phyloP scores from a whole-genome alignment of 306 rosid genomes.

The Cicer cuneatum region DNA sequence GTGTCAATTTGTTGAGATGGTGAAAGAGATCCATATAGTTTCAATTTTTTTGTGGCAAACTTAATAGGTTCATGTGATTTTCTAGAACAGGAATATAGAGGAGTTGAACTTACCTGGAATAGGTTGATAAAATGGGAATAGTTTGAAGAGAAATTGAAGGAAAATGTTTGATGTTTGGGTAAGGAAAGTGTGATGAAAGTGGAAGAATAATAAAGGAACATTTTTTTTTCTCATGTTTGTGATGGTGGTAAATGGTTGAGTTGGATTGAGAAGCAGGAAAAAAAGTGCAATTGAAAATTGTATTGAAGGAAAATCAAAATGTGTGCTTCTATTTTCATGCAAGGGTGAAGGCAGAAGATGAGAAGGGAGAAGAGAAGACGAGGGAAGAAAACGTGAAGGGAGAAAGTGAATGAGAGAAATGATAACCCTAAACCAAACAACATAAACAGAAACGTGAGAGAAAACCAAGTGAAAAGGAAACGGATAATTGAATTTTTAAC shows the following conservation, averaged over 20 bases:
- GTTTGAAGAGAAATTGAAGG: conserved; percentile 57
- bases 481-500: no score
- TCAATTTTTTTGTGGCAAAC: conserved; percentile 48
- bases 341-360: no score
- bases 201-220: conserved; percentile 71
- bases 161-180: conserved; percentile 51
- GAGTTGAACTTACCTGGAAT: conserved; percentile 56
- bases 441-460: no score
- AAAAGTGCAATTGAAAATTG: conserved; percentile 33
- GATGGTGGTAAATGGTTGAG: conserved; percentile 4
- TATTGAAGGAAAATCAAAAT: conserved; percentile 39
- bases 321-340: no score
- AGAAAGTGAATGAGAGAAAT: no score
- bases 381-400: no score
- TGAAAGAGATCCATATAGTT: conserved; percentile 57
- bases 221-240: conserved; percentile 45
- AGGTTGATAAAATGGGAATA: conserved; percentile 63
- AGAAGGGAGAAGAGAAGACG: no score
- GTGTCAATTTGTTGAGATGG: conserved; percentile 53
- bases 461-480: no score
- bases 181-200: conserved; percentile 58
- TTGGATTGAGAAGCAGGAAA: conserved; percentile 32
- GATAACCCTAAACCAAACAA: no score
- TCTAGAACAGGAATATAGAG: conserved; percentile 39
- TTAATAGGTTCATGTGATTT: conserved; percentile 49